These are phyloP conservation scores for Apiotrichum gracile DNA, from an alignment of 1,284 basidiomycete species.

Conservation along the genomic window DNA sequence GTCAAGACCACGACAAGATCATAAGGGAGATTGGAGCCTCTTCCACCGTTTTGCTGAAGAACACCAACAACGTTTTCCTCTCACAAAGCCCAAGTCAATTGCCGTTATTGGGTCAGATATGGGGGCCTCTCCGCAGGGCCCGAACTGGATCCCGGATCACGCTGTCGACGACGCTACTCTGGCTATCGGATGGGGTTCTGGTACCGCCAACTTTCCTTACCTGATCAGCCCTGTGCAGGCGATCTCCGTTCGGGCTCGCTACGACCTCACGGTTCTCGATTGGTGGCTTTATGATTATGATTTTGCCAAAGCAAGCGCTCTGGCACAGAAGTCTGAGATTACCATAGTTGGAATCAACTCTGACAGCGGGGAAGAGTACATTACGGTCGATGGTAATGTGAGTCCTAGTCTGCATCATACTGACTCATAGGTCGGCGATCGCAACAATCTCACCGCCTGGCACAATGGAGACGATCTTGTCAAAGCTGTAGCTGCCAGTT, in stretches of 20 bases:
- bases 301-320: slow-evolving; percentile 50
- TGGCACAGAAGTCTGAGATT: slow-evolving; percentile 55
- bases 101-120: slow-evolving; percentile 65
- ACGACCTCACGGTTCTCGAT: slow-evolving; percentile 54
- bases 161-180: slow-evolving; percentile 55
- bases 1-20: slow-evolving; percentile 60
- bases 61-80: slow-evolving; percentile 54
- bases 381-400: slow-evolving; percentile 60
- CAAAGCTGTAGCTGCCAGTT: slow-evolving; percentile 40
- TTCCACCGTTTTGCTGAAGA: slow-evolving; percentile 67
- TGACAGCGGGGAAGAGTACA: slow-evolving; percentile 70
- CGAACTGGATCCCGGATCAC: slow-evolving; percentile 64
- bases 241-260: slow-evolving; percentile 55
- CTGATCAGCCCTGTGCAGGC: slow-evolving; percentile 59
- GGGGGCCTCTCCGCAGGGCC: slow-evolving; percentile 61
- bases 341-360: slow-evolving; percentile 63
- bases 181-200: slow-evolving; percentile 78
- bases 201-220: slow-evolving; percentile 52
- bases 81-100: slow-evolving; percentile 53
- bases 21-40: slow-evolving; percentile 23
- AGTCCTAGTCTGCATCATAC: slow-evolving; percentile 47
- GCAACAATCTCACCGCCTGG: slow-evolving; percentile 77
- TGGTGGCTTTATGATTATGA: slow-evolving; percentile 62
- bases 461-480: slow-evolving; percentile 58
- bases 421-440: slow-evolving; percentile 49